Conservation (phyloP, 2,329 filamentous ascomycete species). For the Pseudogymnoascus sp. region DNA sequence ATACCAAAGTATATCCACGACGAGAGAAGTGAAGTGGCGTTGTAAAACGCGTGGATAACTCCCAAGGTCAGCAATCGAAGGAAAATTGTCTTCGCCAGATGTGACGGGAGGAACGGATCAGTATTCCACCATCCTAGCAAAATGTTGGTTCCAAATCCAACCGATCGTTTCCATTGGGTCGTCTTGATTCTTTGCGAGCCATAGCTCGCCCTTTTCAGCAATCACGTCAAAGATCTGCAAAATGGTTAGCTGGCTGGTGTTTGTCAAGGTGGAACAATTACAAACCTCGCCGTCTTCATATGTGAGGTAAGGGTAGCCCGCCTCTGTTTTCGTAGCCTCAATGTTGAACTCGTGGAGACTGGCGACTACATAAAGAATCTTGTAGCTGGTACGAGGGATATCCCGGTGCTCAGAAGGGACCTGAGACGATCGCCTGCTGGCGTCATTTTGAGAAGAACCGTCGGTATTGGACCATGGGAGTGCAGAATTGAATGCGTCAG, state of each 20-base stretch:
- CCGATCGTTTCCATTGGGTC: conserved; percentile 73
- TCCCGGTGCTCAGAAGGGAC: conserved; percentile 54
- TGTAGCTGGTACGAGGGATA: conserved; percentile 48
- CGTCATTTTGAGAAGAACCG: conserved; percentile 39
- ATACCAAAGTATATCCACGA: not conserved
- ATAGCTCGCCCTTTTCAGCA: conserved; percentile 92
- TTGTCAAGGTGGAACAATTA: conserved; percentile 18
- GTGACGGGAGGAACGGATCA: not conserved
- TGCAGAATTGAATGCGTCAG: conserved; percentile 79
- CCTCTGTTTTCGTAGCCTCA: conserved; percentile 82
- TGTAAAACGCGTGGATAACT: not conserved
- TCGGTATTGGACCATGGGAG: conserved; percentile 69
- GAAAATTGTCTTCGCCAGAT: not conserved
- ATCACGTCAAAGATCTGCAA: conserved; percentile 78
- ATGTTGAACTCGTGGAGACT: conserved; percentile 98
- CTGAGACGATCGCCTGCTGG: conserved; percentile 43
- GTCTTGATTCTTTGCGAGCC: conserved; percentile 96
- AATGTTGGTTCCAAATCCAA: conserved; percentile 99
- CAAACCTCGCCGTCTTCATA: conserved; percentile 86
- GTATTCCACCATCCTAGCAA: conserved; percentile 44
- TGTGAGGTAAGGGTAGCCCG: conserved; percentile 90
- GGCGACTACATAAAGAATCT: conserved; percentile 83
- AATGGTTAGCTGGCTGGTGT: conserved; percentile 5
- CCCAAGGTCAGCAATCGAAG: not conserved
- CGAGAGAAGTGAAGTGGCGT: not conserved